Evolutionary conservation across 2,329 filamentous ascomycete species (phyloP).

Genomic region (Acrodontium crateriforme): DNA sequence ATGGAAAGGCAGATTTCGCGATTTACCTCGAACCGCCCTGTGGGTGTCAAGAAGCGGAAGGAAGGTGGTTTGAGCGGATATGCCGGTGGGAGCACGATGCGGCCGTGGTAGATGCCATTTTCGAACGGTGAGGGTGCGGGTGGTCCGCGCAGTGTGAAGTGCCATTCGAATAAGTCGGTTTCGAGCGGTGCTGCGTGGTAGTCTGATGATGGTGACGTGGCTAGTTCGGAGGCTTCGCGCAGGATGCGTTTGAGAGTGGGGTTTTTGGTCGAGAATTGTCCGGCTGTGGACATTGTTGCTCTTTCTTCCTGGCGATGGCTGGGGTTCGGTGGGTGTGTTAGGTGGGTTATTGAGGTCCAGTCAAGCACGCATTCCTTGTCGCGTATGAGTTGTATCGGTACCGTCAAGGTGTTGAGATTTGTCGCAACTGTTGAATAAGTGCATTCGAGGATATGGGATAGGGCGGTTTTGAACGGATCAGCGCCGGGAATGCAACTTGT

Average conservation of each 20-base stretch:
- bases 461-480: too few species aligned
- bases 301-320: too few species aligned
- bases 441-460: too few species aligned
- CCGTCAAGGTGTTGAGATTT: too few species aligned
- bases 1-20: constrained; percentile 94
- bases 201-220: constrained; percentile 65
- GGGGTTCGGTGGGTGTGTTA: too few species aligned
- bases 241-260: constrained; percentile 78
- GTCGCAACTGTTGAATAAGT: too few species aligned
- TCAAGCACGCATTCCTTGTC: too few species aligned
- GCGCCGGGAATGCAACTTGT: too few species aligned
- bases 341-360: too few species aligned
- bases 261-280: constrained; percentile 56
- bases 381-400: too few species aligned
- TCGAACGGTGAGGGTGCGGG: constrained; percentile 65
- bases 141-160: constrained; percentile 90
- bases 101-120: constrained; percentile 82
- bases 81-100: constrained; percentile 75
- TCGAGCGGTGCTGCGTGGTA: constrained; percentile 78
- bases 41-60: constrained; percentile 91
- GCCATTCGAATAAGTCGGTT: constrained; percentile 91
- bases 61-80: constrained; percentile 86
- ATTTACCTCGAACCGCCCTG: constrained; percentile 88
- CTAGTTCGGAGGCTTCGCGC: constrained; percentile 81
- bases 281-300: constrained; percentile 27